Base-by-base conservation (phyloP, 495 filamentous ascomycete genomes). In the Amorphotheca resinae region DNA sequence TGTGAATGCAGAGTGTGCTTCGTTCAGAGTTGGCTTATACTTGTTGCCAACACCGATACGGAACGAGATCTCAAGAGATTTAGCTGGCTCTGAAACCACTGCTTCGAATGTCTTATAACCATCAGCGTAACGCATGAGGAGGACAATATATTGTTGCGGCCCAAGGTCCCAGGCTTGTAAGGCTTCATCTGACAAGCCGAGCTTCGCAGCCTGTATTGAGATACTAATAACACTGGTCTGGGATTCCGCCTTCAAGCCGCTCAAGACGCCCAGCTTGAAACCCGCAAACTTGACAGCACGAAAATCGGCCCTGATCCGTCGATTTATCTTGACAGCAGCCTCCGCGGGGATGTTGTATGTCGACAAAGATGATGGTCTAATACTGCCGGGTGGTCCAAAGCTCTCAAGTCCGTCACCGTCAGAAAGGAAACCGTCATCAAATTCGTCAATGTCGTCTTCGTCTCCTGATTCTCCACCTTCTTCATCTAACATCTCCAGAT, bases 121-220 rank as follows among this genome's bases (percentile, higher is more conserved):
- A 21, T 55, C 50, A 0, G 64, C 59, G 50, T 80, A 88, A 36
- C 73, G 70, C n/a, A 94, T 69, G 11, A 95, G 67, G 4, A 93
- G 65, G 4, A 93, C 73, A 32, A 95, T 57, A 53, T 91, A 91
- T 20, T 93, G 77, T 0, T 63, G 58, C 0, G 64, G 57, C 11
- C 71, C 54, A 14, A 96, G 58, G 39, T 78, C 66, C 89, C 89
- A 96, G 11, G 85, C 81, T 49, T 76, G 69, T 60, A 82, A 68
- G 1, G 75, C 81, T 47, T 88, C 84, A 21, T 82, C 69, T 2
- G 86, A 86, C 21, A 96, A 73, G 1, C 71, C 79, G 1, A 95
- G 69, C 47, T 81, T 82, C 0, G 64, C 61, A 37, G 86, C 70
- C 1, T 77, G 77, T 34, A 81, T 70, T 0, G 80, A 80, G 5